Evolutionary conservation across 2,329 filamentous ascomycete species (phyloP).

Genomic region (Nigrospora osmanthi): DNA sequence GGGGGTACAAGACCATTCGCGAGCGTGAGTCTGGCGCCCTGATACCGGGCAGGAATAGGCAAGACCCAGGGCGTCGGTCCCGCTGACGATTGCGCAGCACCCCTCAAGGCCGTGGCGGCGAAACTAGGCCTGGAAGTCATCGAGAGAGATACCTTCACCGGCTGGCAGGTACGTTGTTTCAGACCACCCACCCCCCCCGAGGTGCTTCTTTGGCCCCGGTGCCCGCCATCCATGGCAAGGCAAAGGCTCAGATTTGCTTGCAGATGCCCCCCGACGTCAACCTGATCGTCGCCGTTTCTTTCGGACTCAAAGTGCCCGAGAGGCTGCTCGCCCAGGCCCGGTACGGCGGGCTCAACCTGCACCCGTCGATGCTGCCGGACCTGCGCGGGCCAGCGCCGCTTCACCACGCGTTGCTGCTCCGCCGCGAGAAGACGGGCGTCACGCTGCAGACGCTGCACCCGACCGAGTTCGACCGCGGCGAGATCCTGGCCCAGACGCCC

Average conservation of each 20-base stretch:
- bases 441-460: conserved; percentile 82
- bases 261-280: conserved; percentile 58
- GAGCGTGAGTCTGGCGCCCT: conserved; percentile 42
- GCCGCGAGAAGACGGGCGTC: conserved; percentile 58
- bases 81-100: conserved; percentile 42
- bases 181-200: too few relatives aligned
- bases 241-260: too few relatives aligned
- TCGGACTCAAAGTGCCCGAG: conserved; percentile 79
- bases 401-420: conserved; percentile 69
- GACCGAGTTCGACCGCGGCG: conserved; percentile 68
- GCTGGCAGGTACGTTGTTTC: conserved; percentile 57
- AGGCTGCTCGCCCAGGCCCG: conserved; percentile 61
- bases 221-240: too few relatives aligned
- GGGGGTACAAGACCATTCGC: conserved; percentile 60
- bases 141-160: conserved; percentile 72
- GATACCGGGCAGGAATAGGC: background rate
- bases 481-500: conserved; percentile 63
- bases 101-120: conserved; percentile 59
- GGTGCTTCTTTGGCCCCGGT: too few relatives aligned
- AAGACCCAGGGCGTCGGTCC: too few relatives aligned
- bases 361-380: conserved; percentile 84
- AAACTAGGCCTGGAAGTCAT: conserved; percentile 61
- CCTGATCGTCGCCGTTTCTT: conserved; percentile 86
- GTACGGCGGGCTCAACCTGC: conserved; percentile 88
- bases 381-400: conserved; percentile 82